A percentile compares a stretch with the other conserved stretches of the same genome.
phyloP scores from a whole-genome alignment of 352 stramenopile species.

The Phytopythium ostracodes region DNA sequence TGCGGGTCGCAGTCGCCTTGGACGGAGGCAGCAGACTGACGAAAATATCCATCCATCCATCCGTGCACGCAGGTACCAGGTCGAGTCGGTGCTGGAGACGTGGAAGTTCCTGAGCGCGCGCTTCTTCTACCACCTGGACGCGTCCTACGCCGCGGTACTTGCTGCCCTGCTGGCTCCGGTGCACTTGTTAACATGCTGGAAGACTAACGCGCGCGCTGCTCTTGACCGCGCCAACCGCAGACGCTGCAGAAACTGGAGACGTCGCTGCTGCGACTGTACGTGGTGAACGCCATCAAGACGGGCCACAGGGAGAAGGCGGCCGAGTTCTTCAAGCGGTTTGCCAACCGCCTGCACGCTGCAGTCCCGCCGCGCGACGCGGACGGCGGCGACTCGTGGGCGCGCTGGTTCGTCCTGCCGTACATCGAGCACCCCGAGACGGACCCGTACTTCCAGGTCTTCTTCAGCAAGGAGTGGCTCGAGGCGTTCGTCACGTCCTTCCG shows the following conservation, averaged over 20 bases:
- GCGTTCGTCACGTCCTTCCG: slow-evolving; percentile 68
- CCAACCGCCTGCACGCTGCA: slow-evolving; percentile 59
- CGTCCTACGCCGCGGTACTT: slow-evolving; percentile 56
- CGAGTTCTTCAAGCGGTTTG: slow-evolving; percentile 72
- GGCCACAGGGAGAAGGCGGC: slow-evolving; percentile 61
- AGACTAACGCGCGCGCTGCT: background rate
- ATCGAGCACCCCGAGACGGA: slow-evolving; percentile 69
- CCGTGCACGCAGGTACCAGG: slow-evolving; percentile 62
- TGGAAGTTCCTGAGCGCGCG: slow-evolving; percentile 77
- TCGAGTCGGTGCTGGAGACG: slow-evolving; percentile 72
- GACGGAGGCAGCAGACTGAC: too few species aligned
- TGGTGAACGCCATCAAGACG: slow-evolving; percentile 74
- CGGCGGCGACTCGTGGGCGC: slow-evolving; percentile 52
- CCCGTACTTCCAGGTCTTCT: slow-evolving; percentile 74
- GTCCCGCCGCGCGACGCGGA: slow-evolving; percentile 15
- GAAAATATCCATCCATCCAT: too few species aligned
- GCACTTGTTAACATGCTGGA: too few species aligned
- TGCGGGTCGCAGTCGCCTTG: too few species aligned
- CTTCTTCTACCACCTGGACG: slow-evolving; percentile 79
- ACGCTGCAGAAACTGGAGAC: slow-evolving; percentile 63
- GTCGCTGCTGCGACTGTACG: slow-evolving; percentile 65
- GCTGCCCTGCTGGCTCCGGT: too few species aligned
- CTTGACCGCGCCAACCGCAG: too few species aligned
- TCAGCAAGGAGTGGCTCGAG: slow-evolving; percentile 67
- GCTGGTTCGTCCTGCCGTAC: slow-evolving; percentile 83